Evolutionary conservation across 805 yeast species (phyloP), one percentile per base, ranked within the genome.

Genomic region (Suhomyces pyralidae): DNA sequence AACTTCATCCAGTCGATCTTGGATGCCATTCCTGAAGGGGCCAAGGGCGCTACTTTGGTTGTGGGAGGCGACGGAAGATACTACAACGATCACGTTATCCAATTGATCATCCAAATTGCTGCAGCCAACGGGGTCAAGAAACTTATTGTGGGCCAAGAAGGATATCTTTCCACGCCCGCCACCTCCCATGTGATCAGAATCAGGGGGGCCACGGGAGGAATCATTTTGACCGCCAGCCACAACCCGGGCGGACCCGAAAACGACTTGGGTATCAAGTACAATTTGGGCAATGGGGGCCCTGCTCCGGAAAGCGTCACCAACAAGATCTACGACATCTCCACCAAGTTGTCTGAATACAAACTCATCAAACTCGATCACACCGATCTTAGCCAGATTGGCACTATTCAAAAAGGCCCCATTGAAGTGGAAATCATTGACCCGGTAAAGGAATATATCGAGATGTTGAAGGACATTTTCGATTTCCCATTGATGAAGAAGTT

Each of bases 61-160:
- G 85, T 93, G 58, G 99, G 99, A 54, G 99, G 99, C 54, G 99
- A 93, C 68, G 98, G 98, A 45, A 85, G 99, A 61, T 93, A 78
- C 78, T 94, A 90, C 77, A 92, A 92, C 67, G 87, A 82, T 60
- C 80, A 77, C 45, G 92, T 91, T 40, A 82, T 94, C 62, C 89
- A 90, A 66, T 73, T 86, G 65, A 93, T 93, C 62, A 87, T 90
- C 34, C 73, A 83, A 60, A 89, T 93, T 50, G 86, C 89, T 55
- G 96, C 96, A 30, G 99, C 93, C 46, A 93, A 93, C 66, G 96
- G 96, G 36, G 96, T 92, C 51, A 78, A 75, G 61, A 89, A 90
- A 68, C 74, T 93, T 62, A 86, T 93, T 59, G 78, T 93, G 57
- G 99, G 99, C 56, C 89, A 90, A 63, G 65, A 87, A 62, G 97